phyloP scores from a whole-genome alignment of 139 green algal species.

The Ettlia oleoabundans region DNA sequence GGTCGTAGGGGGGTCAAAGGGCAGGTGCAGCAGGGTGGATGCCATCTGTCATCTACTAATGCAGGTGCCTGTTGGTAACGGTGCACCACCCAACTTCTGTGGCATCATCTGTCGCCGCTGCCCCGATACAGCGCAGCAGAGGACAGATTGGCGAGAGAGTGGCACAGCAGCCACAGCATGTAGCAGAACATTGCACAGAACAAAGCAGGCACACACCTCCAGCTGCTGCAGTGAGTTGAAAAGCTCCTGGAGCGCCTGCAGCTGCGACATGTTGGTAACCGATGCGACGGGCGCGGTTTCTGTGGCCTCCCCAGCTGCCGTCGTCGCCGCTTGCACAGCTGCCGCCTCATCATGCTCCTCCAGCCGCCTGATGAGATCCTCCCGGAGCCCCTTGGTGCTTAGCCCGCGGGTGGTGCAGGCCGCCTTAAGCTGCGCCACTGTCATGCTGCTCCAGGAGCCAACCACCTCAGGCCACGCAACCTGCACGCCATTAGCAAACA shows the following conservation, averaged over 20 bases:
- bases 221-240: background rate
- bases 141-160: no score
- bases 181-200: background rate
- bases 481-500: no score
- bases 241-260: slow-evolving; percentile 25
- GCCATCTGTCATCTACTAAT: background rate
- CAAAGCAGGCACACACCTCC: slow-evolving; percentile 7
- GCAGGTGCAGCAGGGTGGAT: background rate
- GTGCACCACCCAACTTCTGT: no score
- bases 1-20: background rate
- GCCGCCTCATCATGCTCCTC: background rate
- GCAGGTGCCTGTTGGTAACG: background rate
- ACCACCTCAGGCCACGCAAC: no score
- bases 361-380: slow-evolving; percentile 33
- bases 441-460: slow-evolving; percentile 5
- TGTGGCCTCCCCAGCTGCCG: background rate
- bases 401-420: slow-evolving; percentile 17
- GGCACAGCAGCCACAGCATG: no score
- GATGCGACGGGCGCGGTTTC: no score
- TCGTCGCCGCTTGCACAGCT: slow-evolving; percentile 1
- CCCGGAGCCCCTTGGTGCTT: slow-evolving; percentile 23
- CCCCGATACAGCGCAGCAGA: background rate
- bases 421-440: slow-evolving; percentile 18
- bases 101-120: no score
- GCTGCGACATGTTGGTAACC: slow-evolving; percentile 32